Conservation (phyloP, 306 rosid species). For the Lathyrus oleraceus region DNA sequence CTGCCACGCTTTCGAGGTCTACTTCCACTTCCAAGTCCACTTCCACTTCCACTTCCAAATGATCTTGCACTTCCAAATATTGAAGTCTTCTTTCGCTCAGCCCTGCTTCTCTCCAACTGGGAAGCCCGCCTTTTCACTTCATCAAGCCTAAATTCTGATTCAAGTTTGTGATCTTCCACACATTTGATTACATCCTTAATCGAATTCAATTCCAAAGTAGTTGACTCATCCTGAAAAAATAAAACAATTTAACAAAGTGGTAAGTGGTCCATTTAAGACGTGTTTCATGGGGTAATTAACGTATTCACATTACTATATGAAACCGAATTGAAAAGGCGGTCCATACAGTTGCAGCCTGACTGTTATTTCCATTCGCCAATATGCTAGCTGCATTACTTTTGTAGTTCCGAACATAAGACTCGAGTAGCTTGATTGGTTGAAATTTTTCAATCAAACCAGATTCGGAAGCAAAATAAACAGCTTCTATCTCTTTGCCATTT, state of each 20-base stretch:
- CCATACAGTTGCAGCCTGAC: conserved; percentile 57
- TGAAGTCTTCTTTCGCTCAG: conserved; percentile 66
- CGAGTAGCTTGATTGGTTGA: conserved; percentile 60
- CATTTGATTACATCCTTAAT: conserved; percentile 69
- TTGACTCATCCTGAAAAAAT: conserved; percentile 66
- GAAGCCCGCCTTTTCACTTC: conserved; percentile 55
- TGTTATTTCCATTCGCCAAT: conserved; percentile 55
- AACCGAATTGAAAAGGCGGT: conserved; percentile 23
- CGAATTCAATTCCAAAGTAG: conserved; percentile 60
- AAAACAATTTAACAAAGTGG: conserved; percentile 24
- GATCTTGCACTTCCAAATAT: conserved; percentile 13
- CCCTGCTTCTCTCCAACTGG: conserved; percentile 57
- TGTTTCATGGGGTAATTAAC: conserved; percentile 15
- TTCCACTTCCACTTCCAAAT: background rate
- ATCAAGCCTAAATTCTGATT: conserved; percentile 64
- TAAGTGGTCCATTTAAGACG: conserved; percentile 1
- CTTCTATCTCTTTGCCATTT: conserved; percentile 80
- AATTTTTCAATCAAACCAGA: conserved; percentile 73
- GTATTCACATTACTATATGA: background rate
- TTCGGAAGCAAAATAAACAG: conserved; percentile 83
- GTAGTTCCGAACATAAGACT: conserved; percentile 58
- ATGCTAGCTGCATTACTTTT: conserved; percentile 50
- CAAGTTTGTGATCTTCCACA: conserved; percentile 84
- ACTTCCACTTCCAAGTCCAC: conserved; percentile 17
- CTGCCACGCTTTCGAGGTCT: conserved; percentile 50